These are phyloP conservation scores for Saccharomyces hybrid DNA, from an alignment of 1,139 yeast genomes.

Conservation along the genomic window DNA sequence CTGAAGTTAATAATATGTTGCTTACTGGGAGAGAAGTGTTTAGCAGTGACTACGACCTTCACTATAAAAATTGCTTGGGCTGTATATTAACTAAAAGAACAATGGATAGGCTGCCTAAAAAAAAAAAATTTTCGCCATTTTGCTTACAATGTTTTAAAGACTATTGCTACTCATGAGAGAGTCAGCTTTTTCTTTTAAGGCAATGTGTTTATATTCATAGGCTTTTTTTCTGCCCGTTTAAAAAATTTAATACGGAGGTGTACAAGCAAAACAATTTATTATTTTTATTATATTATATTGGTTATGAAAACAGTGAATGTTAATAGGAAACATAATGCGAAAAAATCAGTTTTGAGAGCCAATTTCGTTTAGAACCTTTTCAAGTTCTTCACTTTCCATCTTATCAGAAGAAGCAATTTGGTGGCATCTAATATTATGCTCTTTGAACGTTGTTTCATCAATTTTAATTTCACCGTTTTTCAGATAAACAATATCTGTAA, in stretches of 20 bases:
- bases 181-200: neutral
- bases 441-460: conserved; percentile 36
- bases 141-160: conserved; percentile 36
- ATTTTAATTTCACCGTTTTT: conserved; percentile 42
- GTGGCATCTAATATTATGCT: conserved; percentile 43
- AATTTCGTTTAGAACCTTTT: conserved; percentile 33
- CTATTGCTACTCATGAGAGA: conserved; percentile 32
- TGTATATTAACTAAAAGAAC: conserved; percentile 54
- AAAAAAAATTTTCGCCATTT: conserved; percentile 24
- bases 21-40: conserved; percentile 48
- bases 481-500: conserved; percentile 54
- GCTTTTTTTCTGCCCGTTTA: too few species aligned
- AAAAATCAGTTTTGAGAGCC: neutral
- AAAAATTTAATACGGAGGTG: too few species aligned
- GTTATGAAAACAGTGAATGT: neutral
- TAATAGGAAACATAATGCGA: too few species aligned
- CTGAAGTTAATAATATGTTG: conserved; percentile 42
- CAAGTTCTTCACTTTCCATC: conserved; percentile 33
- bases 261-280: neutral
- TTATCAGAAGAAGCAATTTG: conserved; percentile 33
- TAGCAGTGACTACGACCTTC: conserved; percentile 36
- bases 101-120: conserved; percentile 37
- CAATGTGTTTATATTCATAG: neutral
- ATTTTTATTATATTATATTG: neutral
- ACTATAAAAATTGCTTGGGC: conserved; percentile 46